phyloP scores from a whole-genome alignment of 1,139 yeast species.

The Saccharomyces pastorianus region DNA sequence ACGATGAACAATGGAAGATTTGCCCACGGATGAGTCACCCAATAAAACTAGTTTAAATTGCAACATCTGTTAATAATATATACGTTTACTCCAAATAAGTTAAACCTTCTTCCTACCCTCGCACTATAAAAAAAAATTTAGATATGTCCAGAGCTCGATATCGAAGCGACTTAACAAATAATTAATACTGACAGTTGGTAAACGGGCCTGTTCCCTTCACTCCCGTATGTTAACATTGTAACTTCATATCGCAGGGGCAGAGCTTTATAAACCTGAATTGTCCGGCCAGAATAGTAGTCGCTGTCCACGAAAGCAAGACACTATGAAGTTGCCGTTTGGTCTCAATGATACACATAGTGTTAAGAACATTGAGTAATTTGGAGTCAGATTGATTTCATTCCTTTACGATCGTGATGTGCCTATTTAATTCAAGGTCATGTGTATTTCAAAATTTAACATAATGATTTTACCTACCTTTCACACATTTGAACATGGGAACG shows the following conservation, averaged over 20 bases:
- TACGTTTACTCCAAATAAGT: neutral
- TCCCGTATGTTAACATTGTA: neutral
- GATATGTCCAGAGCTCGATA: neutral
- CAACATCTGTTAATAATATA: constrained; percentile 17
- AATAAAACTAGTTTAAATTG: constrained; percentile 81
- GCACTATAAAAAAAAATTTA: neutral
- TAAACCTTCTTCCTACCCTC: neutral
- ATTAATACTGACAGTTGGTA: neutral
- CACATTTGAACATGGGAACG: too few species aligned
- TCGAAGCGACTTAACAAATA: neutral
- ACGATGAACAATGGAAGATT: constrained; percentile 80
- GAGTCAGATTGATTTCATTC: neutral
- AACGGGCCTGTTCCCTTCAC: neutral
- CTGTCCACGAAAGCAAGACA: neutral
- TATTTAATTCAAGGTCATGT: neutral
- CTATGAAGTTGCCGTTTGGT: neutral
- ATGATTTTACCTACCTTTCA: neutral
- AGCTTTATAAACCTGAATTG: neutral
- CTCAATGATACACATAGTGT: neutral
- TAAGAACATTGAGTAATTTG: neutral
- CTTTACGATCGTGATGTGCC: neutral
- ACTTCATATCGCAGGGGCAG: neutral
- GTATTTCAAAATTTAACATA: neutral
- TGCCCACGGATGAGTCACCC: constrained; percentile 96
- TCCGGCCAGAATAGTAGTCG: neutral